Percentiles rank a stretch among this genome's conserved stretches.
Evolutionary conservation across 768 basidiomycete species (phyloP).

Genomic region (Mycena venus): DNA sequence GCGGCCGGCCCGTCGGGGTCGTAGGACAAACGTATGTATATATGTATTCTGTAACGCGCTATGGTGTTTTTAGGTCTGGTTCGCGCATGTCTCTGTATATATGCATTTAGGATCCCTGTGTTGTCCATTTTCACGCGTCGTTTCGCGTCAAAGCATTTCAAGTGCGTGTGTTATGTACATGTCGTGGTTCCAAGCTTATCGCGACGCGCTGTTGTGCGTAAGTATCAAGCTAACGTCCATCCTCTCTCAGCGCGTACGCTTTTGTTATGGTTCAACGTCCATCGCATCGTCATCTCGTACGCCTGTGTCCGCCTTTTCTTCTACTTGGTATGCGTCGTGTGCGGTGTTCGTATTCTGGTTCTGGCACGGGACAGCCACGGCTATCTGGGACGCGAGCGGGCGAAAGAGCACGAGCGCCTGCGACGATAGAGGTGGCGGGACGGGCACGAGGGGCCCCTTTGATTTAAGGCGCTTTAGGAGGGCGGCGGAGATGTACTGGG

Average conservation of each 20-base stretch:
- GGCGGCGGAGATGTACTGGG: constrained; percentile 56
- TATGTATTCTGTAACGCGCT: constrained; percentile 29
- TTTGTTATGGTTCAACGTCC: constrained; percentile 58
- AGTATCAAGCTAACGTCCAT: background rate
- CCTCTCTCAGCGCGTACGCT: too few species aligned
- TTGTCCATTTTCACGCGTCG: constrained; percentile 76
- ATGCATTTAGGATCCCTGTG: too few species aligned
- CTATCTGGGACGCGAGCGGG: constrained; percentile 46
- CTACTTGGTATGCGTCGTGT: background rate
- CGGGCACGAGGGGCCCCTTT: constrained; percentile 37
- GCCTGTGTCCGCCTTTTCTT: constrained; percentile 33
- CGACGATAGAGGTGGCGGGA: constrained; percentile 41
- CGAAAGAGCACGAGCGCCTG: constrained; percentile 71
- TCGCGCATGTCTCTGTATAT: too few species aligned
- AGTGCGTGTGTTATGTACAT: constrained; percentile 29
- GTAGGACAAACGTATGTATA: constrained; percentile 36
- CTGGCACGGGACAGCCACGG: too few species aligned
- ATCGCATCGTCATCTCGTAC: constrained; percentile 70
- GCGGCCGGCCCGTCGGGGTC: constrained; percentile 50
- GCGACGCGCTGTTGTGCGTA: too few species aligned
- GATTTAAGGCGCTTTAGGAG: constrained; percentile 63
- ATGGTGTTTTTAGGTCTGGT: constrained; percentile 53
- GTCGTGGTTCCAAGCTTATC: constrained; percentile 65
- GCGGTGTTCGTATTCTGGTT: background rate
- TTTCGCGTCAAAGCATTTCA: too few species aligned